Percentiles rank a stretch among this genome's conserved stretches.
These are phyloP conservation scores for Cryptococcus sp. DNA, from an alignment of 1,284 basidiomycete species.

Conservation along the genomic window DNA sequence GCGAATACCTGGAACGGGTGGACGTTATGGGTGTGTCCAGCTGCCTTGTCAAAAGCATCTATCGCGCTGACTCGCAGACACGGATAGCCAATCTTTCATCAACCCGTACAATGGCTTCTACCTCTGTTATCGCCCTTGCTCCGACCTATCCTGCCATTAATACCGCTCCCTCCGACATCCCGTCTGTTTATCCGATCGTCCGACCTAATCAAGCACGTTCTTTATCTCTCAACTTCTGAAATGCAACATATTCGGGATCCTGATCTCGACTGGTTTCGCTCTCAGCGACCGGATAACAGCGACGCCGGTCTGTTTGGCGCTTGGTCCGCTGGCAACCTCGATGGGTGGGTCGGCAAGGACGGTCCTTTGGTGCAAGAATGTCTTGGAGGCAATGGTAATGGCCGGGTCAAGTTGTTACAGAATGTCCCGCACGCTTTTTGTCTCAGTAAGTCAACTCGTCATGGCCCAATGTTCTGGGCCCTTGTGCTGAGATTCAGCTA, in stretches of 20 bases:
- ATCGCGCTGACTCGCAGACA: not conserved
- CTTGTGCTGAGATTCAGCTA: not conserved
- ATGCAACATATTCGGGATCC: conserved; percentile 44
- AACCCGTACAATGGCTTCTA: conserved; percentile 31
- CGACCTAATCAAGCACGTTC: conserved; percentile 36
- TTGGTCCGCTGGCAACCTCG: conserved; percentile 37
- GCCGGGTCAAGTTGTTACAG: conserved; percentile 30
- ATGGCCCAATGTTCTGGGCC: not conserved
- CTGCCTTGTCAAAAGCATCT: not conserved
- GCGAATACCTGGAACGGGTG: conserved; percentile 44
- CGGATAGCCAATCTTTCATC: conserved; percentile 47
- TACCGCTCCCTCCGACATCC: conserved; percentile 34
- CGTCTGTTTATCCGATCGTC: conserved; percentile 41
- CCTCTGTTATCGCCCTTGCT: conserved; percentile 33
- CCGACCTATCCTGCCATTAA: conserved; percentile 35
- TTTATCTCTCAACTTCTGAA: conserved; percentile 47
- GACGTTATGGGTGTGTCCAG: conserved; percentile 39
- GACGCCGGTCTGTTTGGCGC: conserved; percentile 32
- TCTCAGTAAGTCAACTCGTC: conserved; percentile 32
- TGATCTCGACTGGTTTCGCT: conserved; percentile 41
- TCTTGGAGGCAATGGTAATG: conserved; percentile 29
- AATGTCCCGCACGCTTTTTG: conserved; percentile 48
- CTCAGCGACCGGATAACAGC: conserved; percentile 15
- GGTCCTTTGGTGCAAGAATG: conserved; percentile 35
- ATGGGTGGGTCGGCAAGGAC: conserved; percentile 49